Evolutionary conservation across 495 filamentous ascomycete genomes (phyloP).

Genomic region (Penicillium angulare): DNA sequence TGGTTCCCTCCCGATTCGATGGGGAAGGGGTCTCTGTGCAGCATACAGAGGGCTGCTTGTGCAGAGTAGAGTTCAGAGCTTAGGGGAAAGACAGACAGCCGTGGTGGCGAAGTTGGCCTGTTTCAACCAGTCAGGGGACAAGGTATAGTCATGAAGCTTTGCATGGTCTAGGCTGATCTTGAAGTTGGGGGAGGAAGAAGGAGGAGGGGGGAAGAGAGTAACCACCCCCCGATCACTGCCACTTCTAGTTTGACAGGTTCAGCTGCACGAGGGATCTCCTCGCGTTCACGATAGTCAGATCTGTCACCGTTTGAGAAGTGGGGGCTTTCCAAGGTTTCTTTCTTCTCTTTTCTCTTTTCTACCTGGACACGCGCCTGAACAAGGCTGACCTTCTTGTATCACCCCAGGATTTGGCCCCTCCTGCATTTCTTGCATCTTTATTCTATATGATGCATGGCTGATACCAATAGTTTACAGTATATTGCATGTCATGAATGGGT

Average conservation of each 20-base stretch:
- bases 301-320: background rate
- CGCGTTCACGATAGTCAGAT: background rate
- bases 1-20: background rate
- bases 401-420: background rate
- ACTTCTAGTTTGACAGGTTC: background rate
- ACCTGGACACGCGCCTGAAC: background rate
- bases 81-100: background rate
- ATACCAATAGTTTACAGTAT: no score
- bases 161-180: background rate
- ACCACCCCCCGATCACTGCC: background rate
- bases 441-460: no score
- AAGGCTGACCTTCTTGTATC: background rate
- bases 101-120: background rate
- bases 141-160: background rate
- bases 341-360: no score
- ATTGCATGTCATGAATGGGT: no score
- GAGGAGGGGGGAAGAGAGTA: no score
- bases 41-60: no score
- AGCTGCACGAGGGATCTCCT: background rate
- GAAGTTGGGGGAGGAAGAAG: background rate
- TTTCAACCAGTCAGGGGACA: no score
- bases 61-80: constrained; percentile 3
- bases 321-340: background rate
- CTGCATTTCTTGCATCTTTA: no score
- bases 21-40: no score